Percentiles rank a stretch among this genome's conserved stretches.
These are phyloP conservation scores for Colletotrichum gigasporum DNA, from an alignment of 2,329 filamentous ascomycete species.

Conservation along the genomic window DNA sequence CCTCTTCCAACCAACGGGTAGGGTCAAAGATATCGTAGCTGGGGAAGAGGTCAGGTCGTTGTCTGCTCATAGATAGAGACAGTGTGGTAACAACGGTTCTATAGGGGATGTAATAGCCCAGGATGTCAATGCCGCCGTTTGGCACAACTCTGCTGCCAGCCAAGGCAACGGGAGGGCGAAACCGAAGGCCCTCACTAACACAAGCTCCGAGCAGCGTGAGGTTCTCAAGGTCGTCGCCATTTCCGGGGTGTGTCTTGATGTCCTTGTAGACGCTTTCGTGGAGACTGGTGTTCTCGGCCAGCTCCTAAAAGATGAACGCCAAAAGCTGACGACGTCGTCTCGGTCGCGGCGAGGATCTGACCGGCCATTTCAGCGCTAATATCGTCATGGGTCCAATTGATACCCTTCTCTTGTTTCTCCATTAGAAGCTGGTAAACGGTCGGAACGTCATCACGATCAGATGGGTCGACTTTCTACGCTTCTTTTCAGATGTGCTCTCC, in stretches of 20 bases:
- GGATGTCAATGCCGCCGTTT: slow-evolving; percentile 24
- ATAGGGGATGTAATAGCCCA: slow-evolving; percentile 31
- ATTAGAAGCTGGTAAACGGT: slow-evolving; percentile 25
- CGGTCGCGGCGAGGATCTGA: slow-evolving; percentile 32
- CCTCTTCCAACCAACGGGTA: slow-evolving; percentile 26
- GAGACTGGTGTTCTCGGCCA: slow-evolving; percentile 21
- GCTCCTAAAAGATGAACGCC: slow-evolving; percentile 33
- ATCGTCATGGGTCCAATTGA: slow-evolving; percentile 16
- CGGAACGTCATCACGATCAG: slow-evolving; percentile 11
- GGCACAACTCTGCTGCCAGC: slow-evolving; percentile 33
- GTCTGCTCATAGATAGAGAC: slow-evolving; percentile 33
- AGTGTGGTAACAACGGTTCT: slow-evolving; percentile 33
- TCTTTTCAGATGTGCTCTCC: slow-evolving; percentile 19
- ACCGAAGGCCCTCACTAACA: slow-evolving; percentile 33
- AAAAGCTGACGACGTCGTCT: slow-evolving; percentile 34
- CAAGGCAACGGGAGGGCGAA: slow-evolving; percentile 32
- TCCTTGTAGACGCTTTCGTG: slow-evolving; percentile 29
- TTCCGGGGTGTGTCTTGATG: neutral
- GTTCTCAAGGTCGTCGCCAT: slow-evolving; percentile 7
- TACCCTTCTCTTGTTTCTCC: slow-evolving; percentile 17
- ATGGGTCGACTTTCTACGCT: slow-evolving; percentile 4
- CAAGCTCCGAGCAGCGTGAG: slow-evolving; percentile 31
- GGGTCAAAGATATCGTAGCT: slow-evolving; percentile 33
- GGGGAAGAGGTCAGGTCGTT: slow-evolving; percentile 33
- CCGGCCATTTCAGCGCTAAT: slow-evolving; percentile 34